Evolutionary conservation across 2,329 filamentous ascomycete genomes (phyloP), one percentile per base, ranked within the genome.

Genomic region (Cyclaneusma minus): DNA sequence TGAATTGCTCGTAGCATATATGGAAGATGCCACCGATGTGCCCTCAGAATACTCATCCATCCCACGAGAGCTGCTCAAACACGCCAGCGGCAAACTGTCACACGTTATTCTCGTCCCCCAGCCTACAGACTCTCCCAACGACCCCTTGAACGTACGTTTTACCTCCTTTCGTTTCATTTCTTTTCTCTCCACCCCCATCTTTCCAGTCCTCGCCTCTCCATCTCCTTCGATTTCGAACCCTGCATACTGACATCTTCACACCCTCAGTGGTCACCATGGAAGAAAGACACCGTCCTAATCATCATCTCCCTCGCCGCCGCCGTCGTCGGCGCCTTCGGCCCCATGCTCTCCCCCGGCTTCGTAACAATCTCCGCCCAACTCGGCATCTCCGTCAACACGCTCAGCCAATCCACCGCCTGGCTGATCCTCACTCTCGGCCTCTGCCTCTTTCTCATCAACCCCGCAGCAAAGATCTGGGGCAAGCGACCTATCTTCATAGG

Each of bases 331-430:
- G 59, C 59, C 2, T 64, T 59, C 32, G 59, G 59, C 1, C 59
- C 59, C 1, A 63, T 64, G 59, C 52, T 63, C 4, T 54, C 52
- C 2, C 58, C 59, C 3, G 58, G 60, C 3, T 62, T 64, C 31
- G 51, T 60, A 13, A 44, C 54, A 18, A 55, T 65, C 20, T 47
- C 60, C 0, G 42, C 41, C 4, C 44, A 56, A 19, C 48, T 63
- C 4, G 35, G 49, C 25, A 57, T 63, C 31, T 51, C 50, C 2
- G 44, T 62, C 32, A 51, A 53, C 18, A 49, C 45, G 2, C 46
- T 64, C 4, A 50, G 54, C 0, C 53, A 62, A 35, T 44, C 53
- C 4, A 61, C 58, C 1, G 56, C 58, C 1, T 63, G 58, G 58
- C 42, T 60, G 4, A 58, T 62, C 18, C 48, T 65, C 9, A 48